These are phyloP conservation scores for Umbelopsis isabellina DNA, from an alignment of 192 early-diverging fungal genomes.

Conservation along the genomic window DNA sequence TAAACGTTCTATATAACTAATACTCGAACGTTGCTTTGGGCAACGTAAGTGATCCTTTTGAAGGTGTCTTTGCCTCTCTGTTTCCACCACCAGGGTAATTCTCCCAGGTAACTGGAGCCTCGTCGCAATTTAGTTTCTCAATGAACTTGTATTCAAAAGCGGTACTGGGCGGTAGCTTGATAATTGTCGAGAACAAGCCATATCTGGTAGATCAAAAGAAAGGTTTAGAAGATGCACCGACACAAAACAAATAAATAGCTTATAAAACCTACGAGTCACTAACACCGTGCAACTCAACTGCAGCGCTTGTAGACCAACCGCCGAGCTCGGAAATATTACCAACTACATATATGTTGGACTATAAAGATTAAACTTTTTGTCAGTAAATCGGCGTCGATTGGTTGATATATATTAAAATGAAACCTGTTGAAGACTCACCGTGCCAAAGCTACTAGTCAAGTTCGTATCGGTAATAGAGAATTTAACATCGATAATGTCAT, in stretches of 20 bases:
- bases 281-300: neutral
- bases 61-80: neutral
- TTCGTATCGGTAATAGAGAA: neutral
- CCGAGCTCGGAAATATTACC: slow-evolving; percentile 9
- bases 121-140: neutral
- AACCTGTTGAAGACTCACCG: neutral
- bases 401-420: too few species aligned
- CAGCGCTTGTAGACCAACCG: slow-evolving; percentile 4
- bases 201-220: neutral
- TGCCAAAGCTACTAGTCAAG: neutral
- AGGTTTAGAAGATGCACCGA: neutral
- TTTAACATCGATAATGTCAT: slow-evolving; percentile 12
- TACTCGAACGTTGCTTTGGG: slow-evolving; percentile 1
- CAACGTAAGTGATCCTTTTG: slow-evolving; percentile 1
- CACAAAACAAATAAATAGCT: neutral
- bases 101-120: slow-evolving; percentile 5
- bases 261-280: slow-evolving; percentile 4
- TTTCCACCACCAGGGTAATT: slow-evolving; percentile 19
- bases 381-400: too few species aligned
- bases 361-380: too few species aligned
- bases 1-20: neutral
- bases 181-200: neutral
- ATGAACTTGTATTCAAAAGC: slow-evolving; percentile 15
- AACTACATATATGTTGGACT: neutral
- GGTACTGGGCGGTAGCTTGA: slow-evolving; percentile 1